These are phyloP conservation scores for Cadophora luteo-olivacea DNA, from an alignment of 2,329 filamentous ascomycete genomes.

Conservation along the genomic window DNA sequence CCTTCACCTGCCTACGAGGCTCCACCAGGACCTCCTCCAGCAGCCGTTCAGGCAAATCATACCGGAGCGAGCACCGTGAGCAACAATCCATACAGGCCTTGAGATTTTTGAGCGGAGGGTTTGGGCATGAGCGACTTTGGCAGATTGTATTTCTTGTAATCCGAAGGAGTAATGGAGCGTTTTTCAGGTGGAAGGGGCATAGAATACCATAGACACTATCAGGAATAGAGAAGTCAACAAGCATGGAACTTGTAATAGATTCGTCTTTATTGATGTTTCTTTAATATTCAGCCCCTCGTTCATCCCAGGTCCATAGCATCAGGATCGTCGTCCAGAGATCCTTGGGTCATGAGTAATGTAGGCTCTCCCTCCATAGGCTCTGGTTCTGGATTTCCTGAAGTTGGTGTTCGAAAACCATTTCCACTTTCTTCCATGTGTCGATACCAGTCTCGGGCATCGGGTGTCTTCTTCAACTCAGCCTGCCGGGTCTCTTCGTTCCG, in stretches of 20 bases:
- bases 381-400: neutral
- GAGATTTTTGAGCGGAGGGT: constrained; percentile 16
- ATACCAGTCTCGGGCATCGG: constrained; percentile 33
- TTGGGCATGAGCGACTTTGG: constrained; percentile 19
- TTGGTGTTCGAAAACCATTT: neutral
- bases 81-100: constrained; percentile 45
- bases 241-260: constrained; percentile 28
- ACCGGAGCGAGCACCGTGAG: constrained; percentile 42
- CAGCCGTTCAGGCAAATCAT: constrained; percentile 41
- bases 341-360: constrained; percentile 4
- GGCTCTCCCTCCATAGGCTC: constrained; percentile 25
- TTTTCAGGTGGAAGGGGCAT: constrained; percentile 19
- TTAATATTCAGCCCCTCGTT: constrained; percentile 9
- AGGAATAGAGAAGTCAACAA: constrained; percentile 43
- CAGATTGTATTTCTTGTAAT: constrained; percentile 33
- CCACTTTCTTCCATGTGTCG: constrained; percentile 23
- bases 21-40: constrained; percentile 57
- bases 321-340: constrained; percentile 51
- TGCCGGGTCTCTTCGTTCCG: constrained; percentile 38
- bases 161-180: constrained; percentile 33
- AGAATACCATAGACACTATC: constrained; percentile 39
- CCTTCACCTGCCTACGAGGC: constrained; percentile 49
- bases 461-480: constrained; percentile 29
- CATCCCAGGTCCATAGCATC: constrained; percentile 72
- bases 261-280: constrained; percentile 29